Evolutionary conservation across 192 early-diverging fungal genomes (phyloP), one percentile per base, ranked within the genome.

Genomic region (Entomortierella beljakovae): DNA sequence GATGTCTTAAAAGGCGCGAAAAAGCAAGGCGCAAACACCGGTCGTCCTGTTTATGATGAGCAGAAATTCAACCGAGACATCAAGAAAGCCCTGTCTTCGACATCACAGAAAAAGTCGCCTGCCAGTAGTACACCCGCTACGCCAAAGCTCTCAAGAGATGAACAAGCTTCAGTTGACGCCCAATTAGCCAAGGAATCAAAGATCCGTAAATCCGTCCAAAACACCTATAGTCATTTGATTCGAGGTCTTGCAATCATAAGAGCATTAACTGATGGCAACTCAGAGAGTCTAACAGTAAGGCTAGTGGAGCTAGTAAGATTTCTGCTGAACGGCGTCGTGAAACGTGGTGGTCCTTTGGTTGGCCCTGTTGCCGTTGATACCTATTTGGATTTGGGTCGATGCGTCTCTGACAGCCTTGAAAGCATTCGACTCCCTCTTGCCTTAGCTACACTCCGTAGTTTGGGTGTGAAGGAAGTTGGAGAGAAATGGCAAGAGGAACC

Each of bases 11-110:
- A 88, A 62, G 90, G 90, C 13, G 77, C 80, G 49, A 87, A 89
- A 54, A 88, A 88, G 64, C 87, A 85, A 26, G 72, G 71, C 34
- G 81, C 81, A 16, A 67, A 73, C 28, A 70, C 76, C 20, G 84
- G 86, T 40, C 80, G 85, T 22, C 84, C 85, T 29, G 84, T 67
- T 25, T 90, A 85, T 56, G 86, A 88, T 20, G 91, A 94, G 40
- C 87, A 92, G 79, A 89, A 94, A 61, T 95, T 92, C 91, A 93
- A 94, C 83, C 85, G 83, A 13, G 91, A 94, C 35, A 61, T 94
- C 15, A 89, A 87, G 57, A 90, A 92, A 53, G 88, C 92, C 57
- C 66, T 95, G 11, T 59, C 72, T 32, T 89, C n/a, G n/a, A n/a
- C n/a, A n/a, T n/a, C 91, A 38, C 90, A 92, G 72, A 93, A 88